Evolutionary conservation across 2,329 filamentous ascomycete genomes (phyloP).

Genomic region (Ceratocystis variospora): DNA sequence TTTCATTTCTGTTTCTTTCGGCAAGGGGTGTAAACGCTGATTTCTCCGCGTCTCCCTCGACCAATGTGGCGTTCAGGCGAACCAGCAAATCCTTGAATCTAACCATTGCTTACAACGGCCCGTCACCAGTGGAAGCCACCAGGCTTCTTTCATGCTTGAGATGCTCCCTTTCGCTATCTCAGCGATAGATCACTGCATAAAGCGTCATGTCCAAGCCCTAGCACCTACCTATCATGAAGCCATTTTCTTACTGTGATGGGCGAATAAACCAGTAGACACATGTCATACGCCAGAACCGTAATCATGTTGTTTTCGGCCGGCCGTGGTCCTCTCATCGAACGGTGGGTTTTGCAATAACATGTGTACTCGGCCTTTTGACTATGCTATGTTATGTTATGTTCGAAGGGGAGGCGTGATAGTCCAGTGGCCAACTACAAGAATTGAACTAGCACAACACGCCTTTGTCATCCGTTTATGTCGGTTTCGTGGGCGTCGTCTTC

Average conservation of each 20-base stretch:
- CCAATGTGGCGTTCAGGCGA: conserved; percentile 4
- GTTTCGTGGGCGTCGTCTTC: background rate
- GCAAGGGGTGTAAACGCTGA: background rate
- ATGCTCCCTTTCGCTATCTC: background rate
- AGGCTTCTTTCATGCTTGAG: background rate
- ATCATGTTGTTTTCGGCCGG: too few species aligned
- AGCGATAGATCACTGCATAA: background rate
- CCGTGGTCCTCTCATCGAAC: too few species aligned
- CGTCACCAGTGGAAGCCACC: background rate
- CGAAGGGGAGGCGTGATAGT: background rate
- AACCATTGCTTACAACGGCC: background rate
- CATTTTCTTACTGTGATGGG: background rate
- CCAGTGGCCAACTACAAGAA: background rate
- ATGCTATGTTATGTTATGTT: background rate
- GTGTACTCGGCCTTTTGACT: background rate
- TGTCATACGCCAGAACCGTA: background rate
- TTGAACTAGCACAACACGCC: background rate
- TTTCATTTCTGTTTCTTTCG: background rate
- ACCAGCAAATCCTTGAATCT: conserved; percentile 9
- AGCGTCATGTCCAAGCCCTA: background rate
- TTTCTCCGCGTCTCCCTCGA: background rate
- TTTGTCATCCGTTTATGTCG: background rate
- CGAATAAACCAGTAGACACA: background rate
- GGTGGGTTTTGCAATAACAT: too few species aligned
- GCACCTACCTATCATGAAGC: background rate